These are phyloP conservation scores for Penicillium maclennaniae DNA, from an alignment of 495 filamentous ascomycete genomes.

Conservation along the genomic window DNA sequence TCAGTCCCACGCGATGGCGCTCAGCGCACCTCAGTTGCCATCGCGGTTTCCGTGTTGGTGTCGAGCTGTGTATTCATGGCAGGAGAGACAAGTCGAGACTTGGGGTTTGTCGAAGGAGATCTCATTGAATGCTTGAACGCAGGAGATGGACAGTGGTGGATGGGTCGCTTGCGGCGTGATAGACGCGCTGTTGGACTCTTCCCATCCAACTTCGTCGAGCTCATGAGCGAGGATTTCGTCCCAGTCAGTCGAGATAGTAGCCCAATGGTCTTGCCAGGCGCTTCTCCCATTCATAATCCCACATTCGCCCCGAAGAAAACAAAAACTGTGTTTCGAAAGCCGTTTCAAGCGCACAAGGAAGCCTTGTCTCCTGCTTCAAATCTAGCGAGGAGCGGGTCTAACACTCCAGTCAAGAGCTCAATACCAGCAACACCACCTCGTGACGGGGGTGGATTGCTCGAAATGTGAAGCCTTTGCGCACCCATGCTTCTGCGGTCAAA, in stretches of 20 bases:
- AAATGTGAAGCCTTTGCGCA: slow-evolving; percentile 37
- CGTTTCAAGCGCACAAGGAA: slow-evolving; percentile 54
- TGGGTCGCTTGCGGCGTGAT: slow-evolving; percentile 82
- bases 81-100: slow-evolving; percentile 93
- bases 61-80: slow-evolving; percentile 92
- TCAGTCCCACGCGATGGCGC: slow-evolving; percentile 45
- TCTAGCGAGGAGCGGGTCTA: slow-evolving; percentile 26
- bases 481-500: slow-evolving; percentile 36
- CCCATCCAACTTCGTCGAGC: slow-evolving; percentile 94
- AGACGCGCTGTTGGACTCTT: slow-evolving; percentile 85
- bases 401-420: slow-evolving; percentile 34
- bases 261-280: slow-evolving; percentile 49
- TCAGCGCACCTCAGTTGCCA: slow-evolving; percentile 65
- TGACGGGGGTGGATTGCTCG: slow-evolving; percentile 36
- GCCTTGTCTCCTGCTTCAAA: slow-evolving; percentile 44
- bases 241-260: slow-evolving; percentile 75
- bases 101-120: slow-evolving; percentile 96
- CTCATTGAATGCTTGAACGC: slow-evolving; percentile 97
- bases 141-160: slow-evolving; percentile 98
- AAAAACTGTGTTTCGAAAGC: slow-evolving; percentile 49
- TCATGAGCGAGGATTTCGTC: slow-evolving; percentile 78
- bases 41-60: slow-evolving; percentile 94
- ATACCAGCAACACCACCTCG: slow-evolving; percentile 49
- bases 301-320: slow-evolving; percentile 48
- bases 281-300: slow-evolving; percentile 42